phyloP scores from a whole-genome alignment of 176 grass and related monocot genomes.

The Urochloa ruziziensis region DNA sequence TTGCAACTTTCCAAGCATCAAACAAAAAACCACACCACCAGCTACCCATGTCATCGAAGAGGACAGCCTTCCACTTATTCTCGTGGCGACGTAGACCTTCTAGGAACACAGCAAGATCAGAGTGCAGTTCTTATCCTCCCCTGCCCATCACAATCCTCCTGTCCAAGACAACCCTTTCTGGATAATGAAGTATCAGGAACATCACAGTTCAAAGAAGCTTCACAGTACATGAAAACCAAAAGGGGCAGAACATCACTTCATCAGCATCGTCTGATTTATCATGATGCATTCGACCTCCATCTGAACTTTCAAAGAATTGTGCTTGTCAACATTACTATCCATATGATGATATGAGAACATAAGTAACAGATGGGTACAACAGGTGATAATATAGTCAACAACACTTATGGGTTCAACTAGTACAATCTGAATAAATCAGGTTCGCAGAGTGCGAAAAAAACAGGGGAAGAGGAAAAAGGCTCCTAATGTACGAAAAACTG shows the following conservation, averaged over 20 bases:
- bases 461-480: not conserved
- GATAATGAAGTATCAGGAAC: too few relatives aligned
- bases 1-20: too few relatives aligned
- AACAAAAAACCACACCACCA: too few relatives aligned
- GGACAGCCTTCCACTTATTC: not conserved
- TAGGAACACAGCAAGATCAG: not conserved
- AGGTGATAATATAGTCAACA: constrained; percentile 26
- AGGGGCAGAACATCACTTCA: not conserved
- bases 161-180: too few relatives aligned
- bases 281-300: not conserved
- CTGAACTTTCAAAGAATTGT: not conserved
- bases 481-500: constrained; percentile 33
- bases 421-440: constrained; percentile 50
- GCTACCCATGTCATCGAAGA: too few relatives aligned
- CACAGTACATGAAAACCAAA: not conserved
- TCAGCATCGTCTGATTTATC: not conserved
- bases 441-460: not conserved
- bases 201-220: not conserved
- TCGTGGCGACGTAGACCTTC: not conserved
- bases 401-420: constrained; percentile 35
- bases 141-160: too few relatives aligned
- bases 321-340: not conserved
- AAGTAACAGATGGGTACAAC: constrained; percentile 17
- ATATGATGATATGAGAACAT: too few relatives aligned
- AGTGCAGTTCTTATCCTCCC: not conserved